Evolutionary conservation across 2,329 filamentous ascomycete genomes (phyloP), one percentile per base, ranked within the genome.

Genomic region (Epicoccum nigrum): DNA sequence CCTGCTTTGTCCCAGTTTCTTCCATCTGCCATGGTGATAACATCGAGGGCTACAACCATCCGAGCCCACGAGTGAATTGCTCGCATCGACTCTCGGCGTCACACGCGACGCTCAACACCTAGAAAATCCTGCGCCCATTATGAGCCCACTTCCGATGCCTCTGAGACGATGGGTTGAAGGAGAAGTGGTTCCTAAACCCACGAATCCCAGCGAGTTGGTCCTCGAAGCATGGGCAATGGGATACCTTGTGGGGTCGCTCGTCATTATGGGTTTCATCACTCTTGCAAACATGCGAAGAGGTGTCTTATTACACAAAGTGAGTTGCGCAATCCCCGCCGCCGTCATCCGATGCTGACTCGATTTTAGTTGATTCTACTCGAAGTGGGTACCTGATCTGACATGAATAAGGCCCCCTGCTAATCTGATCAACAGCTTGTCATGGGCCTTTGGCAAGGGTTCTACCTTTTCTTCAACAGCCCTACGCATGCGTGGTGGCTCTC

Each of bases 401-500:
- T 17, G 35, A 15, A 27, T 23, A 12, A 41, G 21, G 35, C 19
- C 28, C 32, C 35, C 30, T 34, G 25, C 56, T 64, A 45, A 68
- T 34, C 16, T 30, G 12, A 17, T 25, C 13, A 30, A 39, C 15
- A 83, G 81, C 73, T 85, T 13, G 57, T 85, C n/a, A 72, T 84
- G 4, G 82, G 80, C 4, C 75, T 83, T 52, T 77, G 79, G 42
- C 81, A 85, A 62, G 82, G 82, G 7, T 82, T 82, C 51, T 85
- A 84, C 65, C 79, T 84, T 28, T 86, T 86, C 69, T 77, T 80
- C 45, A 72, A 78, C 54, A 76, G 75, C 7, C 81, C 82, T 0
- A 74, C 75, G 3, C 86, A 85, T 62, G 83, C 82, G 40, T 87
- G 85, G 85, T 87, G 85, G 69, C 75, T 87, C 2, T 84, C 83